A percentile compares a stretch with the other conserved stretches of the same genome.
These are phyloP conservation scores for Cladosporium oxysporum DNA, from an alignment of 2,329 filamentous ascomycete species.

Conservation along the genomic window DNA sequence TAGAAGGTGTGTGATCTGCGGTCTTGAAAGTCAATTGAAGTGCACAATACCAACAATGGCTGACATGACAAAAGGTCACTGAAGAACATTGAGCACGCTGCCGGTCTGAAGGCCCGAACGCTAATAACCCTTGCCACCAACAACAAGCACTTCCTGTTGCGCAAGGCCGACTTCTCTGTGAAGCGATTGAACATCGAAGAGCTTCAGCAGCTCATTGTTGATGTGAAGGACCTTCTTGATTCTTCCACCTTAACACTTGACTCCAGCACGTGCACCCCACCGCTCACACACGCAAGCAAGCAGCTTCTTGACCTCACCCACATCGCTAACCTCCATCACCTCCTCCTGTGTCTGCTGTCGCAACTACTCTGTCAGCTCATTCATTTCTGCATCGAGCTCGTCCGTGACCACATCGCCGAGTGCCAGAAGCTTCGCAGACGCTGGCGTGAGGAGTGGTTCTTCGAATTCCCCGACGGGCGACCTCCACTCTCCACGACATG, in stretches of 20 bases:
- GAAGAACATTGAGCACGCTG: slow-evolving; percentile 14
- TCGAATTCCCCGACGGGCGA: slow-evolving; percentile 36
- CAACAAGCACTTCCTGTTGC: slow-evolving; percentile 40
- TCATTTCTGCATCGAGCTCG: slow-evolving; percentile 22
- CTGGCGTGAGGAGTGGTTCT: slow-evolving; percentile 33
- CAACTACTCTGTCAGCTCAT: slow-evolving; percentile 33
- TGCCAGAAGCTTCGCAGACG: slow-evolving; percentile 29
- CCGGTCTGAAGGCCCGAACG: slow-evolving; percentile 25
- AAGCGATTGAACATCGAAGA: slow-evolving; percentile 36
- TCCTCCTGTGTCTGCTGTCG: slow-evolving; percentile 43
- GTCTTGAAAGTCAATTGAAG: neutral
- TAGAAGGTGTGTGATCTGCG: neutral
- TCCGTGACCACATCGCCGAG: slow-evolving; percentile 27
- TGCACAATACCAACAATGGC: slow-evolving; percentile 7
- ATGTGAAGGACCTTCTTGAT: slow-evolving; percentile 38
- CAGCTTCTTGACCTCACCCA: slow-evolving; percentile 36
- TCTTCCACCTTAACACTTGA: slow-evolving; percentile 30
- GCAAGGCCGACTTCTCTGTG: slow-evolving; percentile 34
- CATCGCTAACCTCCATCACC: slow-evolving; percentile 47
- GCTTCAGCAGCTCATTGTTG: slow-evolving; percentile 32
- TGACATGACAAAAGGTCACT: slow-evolving; percentile 21
- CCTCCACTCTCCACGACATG: slow-evolving; percentile 41
- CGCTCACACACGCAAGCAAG: slow-evolving; percentile 27
- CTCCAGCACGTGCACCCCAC: neutral
- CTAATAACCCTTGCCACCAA: slow-evolving; percentile 37